Percentiles rank a stretch among this genome's conserved stretches.
phyloP scores from a whole-genome alignment of 176 grass and related monocot genomes.

The Guadua angustifolia region DNA sequence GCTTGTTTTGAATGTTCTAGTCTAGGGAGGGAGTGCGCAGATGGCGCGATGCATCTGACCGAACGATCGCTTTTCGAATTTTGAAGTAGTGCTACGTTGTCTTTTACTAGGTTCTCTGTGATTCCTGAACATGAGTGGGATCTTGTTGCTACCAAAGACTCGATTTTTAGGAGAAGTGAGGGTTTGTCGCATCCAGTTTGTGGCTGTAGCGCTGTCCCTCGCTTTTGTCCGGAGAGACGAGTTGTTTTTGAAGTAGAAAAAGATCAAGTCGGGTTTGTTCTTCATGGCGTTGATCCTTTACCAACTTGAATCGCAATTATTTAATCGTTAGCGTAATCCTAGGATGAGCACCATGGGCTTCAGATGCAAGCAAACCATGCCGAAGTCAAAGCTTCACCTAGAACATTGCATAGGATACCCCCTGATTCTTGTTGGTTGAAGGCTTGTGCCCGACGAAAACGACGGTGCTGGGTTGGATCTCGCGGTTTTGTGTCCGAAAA shows the following conservation, averaged over 20 bases:
- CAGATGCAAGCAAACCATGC: background rate
- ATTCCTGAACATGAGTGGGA: too few species aligned
- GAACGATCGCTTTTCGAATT: background rate
- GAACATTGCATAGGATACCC: background rate
- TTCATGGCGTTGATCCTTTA: background rate
- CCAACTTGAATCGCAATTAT: background rate
- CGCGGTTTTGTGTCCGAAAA: background rate
- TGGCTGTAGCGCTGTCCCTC: background rate
- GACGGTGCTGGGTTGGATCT: background rate
- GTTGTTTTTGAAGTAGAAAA: background rate
- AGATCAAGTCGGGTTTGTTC: slow-evolving; percentile 18
- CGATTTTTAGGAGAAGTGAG: background rate
- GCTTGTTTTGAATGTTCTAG: background rate
- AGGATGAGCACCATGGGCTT: background rate
- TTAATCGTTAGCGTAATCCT: background rate
- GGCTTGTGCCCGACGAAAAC: background rate
- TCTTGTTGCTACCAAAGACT: too few species aligned
- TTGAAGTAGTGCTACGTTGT: too few species aligned
- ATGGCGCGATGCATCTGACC: slow-evolving; percentile 42
- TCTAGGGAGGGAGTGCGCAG: background rate
- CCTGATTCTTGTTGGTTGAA: too few species aligned
- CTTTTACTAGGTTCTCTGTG: too few species aligned
- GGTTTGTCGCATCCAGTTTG: background rate
- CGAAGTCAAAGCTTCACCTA: slow-evolving; percentile 13
- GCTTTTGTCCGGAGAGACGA: background rate